Base-by-base conservation (phyloP, 306 rosid species). In the Fragaria iinumae region DNA sequence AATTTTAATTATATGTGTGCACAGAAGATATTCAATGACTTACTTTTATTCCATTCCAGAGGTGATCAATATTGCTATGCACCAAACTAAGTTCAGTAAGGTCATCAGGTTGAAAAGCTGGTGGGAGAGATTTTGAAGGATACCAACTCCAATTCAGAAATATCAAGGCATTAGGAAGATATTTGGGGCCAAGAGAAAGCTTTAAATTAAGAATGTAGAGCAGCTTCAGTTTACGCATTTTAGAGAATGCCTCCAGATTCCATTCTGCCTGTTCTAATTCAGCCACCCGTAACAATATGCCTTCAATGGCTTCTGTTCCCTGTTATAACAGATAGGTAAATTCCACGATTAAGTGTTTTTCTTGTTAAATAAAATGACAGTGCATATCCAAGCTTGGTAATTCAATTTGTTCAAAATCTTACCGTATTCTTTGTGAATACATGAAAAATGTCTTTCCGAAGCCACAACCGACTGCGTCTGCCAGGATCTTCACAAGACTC, bases 351-450 rank as follows among this genome's bases (percentile, higher is more conserved):
- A 27, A 29, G 38, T 20, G 0, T 3, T 0, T 53, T 6, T 6
- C 57, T 5, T n/a, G 47, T 12, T 41, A 53, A 67, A 4, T 23
- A 0, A n/a, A 16, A 25, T n/a, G 5, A n/a, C 1, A 67, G 0
- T n/a, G 6, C 36, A 4, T 5, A 9, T 10, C 18, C 17, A 11
- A 3, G 4, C 4, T 41, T 67, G 18, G 32, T 20, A 5, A 20
- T 18, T 39, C 17, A 64, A 17, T 2, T 11, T 36, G 2, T 21
- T 4, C 0, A 56, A 55, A 34, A 23, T 69, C 71, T 80, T 68
- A 83, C 79, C 12, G 34, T 53, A 53, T 52, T 75, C 27, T 32
- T 32, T n/a, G 77, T 73, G 48, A 87, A 75, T 44, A 82, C 82
- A 48, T 52, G 57, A 49, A 57, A 74, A 13, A 76, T 62, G 59